phyloP scores from a whole-genome alignment of 106 monocot species.

The Hemerocallis citrina region DNA sequence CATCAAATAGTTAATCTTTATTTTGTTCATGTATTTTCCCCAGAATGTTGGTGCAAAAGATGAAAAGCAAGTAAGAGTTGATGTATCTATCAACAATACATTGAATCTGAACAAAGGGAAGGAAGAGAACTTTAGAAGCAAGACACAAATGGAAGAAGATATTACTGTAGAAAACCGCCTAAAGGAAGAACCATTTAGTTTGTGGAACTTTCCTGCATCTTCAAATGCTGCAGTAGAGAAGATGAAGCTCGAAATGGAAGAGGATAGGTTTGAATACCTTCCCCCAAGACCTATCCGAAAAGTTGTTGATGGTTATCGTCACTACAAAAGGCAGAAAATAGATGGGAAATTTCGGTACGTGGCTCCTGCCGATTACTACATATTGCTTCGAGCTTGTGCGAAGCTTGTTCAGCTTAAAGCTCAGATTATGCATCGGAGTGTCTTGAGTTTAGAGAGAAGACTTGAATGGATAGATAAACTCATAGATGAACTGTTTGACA shows the following conservation, averaged over 20 bases:
- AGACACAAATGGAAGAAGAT: not conserved
- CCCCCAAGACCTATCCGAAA: constrained; percentile 25
- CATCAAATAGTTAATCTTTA: too few species aligned
- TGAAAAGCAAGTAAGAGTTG: constrained; percentile 23
- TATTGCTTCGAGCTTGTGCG: constrained; percentile 66
- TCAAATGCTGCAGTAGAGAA: constrained; percentile 12
- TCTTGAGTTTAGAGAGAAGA: too few species aligned
- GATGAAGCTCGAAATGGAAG: constrained; percentile 63
- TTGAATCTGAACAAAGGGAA: constrained; percentile 4
- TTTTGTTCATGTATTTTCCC: too few species aligned
- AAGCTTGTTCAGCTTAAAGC: constrained; percentile 55
- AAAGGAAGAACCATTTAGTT: not conserved
- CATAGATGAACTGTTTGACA: too few species aligned
- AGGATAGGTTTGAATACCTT: constrained; percentile 61
- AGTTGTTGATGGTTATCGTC: constrained; percentile 36
- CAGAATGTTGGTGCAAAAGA: constrained; percentile 20
- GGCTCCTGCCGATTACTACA: constrained; percentile 76
- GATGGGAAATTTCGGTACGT: constrained; percentile 36
- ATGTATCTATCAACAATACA: not conserved
- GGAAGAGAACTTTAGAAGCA: not conserved
- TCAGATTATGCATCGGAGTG: too few species aligned
- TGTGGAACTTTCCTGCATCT: not conserved
- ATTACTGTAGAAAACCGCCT: not conserved
- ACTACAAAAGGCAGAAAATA: constrained; percentile 34
- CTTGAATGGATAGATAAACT: too few species aligned